Percentiles rank a stretch among this genome's conserved stretches.
phyloP scores from a whole-genome alignment of 257 asterid genomes.

The Apocynum venetum region DNA sequence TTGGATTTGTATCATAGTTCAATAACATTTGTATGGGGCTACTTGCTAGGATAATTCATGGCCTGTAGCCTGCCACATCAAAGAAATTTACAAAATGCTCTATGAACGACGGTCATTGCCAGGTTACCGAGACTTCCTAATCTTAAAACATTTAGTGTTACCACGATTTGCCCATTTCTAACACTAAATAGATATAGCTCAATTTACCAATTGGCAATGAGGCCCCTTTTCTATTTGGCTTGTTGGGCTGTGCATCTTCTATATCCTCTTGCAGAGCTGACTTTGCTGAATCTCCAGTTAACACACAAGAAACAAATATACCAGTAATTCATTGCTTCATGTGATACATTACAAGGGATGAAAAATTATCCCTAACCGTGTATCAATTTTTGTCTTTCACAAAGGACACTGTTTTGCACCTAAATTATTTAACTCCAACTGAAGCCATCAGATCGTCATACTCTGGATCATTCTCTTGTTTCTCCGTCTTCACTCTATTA shows the following conservation, averaged over 20 bases:
- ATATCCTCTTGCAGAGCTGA: too few species aligned
- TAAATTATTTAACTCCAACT: conserved; percentile 62
- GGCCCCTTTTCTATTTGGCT: too few species aligned
- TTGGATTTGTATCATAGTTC: background rate
- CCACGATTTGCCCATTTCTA: too few species aligned
- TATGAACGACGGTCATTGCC: background rate
- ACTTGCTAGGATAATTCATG: background rate
- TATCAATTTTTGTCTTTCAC: background rate
- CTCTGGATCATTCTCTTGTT: conserved; percentile 66
- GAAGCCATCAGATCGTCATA: conserved; percentile 84
- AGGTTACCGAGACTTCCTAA: background rate
- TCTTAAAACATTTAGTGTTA: too few species aligned
- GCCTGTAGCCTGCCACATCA: background rate
- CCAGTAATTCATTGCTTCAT: background rate
- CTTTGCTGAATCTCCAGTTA: background rate
- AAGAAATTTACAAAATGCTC: too few species aligned
- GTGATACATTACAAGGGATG: background rate
- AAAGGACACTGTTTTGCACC: background rate
- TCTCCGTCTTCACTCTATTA: conserved; percentile 35
- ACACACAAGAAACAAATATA: background rate
- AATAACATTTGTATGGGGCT: background rate
- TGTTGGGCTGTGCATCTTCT: too few species aligned
- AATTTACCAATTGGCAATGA: too few species aligned
- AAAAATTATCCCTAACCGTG: background rate
- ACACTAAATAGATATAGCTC: too few species aligned